A percentile compares a stretch with the other conserved stretches of the same genome.
phyloP scores from a whole-genome alignment of 2,329 filamentous ascomycete species.

The Arthrobotrys musiformis region DNA sequence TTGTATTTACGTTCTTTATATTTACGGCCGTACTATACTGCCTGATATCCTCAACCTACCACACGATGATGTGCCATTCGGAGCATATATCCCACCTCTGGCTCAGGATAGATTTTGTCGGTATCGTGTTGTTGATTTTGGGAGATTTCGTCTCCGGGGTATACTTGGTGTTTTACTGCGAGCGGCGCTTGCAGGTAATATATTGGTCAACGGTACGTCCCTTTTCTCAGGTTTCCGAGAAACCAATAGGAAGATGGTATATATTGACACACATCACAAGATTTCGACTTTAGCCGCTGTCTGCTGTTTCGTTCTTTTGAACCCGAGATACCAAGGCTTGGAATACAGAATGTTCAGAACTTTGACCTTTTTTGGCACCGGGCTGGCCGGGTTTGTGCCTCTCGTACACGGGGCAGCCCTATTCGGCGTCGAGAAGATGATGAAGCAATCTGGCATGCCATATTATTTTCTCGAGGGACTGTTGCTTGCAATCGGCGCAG shows the following conservation, averaged over 20 bases:
- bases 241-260: not conserved
- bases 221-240: not conserved
- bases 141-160: slow-evolving; percentile 61
- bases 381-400: slow-evolving; percentile 63
- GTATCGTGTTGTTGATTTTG: slow-evolving; percentile 63
- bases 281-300: slow-evolving; percentile 61
- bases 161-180: slow-evolving; percentile 64
- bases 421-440: slow-evolving; percentile 62
- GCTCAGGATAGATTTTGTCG: slow-evolving; percentile 63
- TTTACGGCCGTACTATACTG: slow-evolving; percentile 62
- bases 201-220: slow-evolving; percentile 63
- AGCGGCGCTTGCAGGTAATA: slow-evolving; percentile 60
- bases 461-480: slow-evolving; percentile 64
- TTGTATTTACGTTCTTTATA: slow-evolving; percentile 64
- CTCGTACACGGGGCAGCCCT: slow-evolving; percentile 62
- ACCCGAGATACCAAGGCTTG: slow-evolving; percentile 62
- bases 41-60: slow-evolving; percentile 62
- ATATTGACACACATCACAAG: slow-evolving; percentile 58
- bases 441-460: slow-evolving; percentile 63
- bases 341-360: slow-evolving; percentile 62
- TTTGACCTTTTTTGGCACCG: slow-evolving; percentile 62
- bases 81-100: slow-evolving; percentile 61
- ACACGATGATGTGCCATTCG: slow-evolving; percentile 64
- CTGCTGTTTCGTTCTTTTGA: slow-evolving; percentile 62
- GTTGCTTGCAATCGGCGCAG: slow-evolving; percentile 62